Evolutionary conservation across 805 yeast species (phyloP), one percentile per base, ranked within the genome.

Genomic region (Candida lessepsii): DNA sequence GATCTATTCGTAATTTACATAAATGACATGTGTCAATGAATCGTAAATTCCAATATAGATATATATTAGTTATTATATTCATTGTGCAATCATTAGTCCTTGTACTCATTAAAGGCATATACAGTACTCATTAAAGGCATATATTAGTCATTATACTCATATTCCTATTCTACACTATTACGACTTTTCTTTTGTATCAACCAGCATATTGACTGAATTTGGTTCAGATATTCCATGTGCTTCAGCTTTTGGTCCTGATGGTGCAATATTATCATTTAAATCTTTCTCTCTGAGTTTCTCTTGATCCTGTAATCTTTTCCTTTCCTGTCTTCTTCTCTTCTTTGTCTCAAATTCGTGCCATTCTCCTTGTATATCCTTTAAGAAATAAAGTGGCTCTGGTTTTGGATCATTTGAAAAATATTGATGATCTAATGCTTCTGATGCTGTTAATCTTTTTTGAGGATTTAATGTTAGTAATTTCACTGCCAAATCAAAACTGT

Each of bases 301-400:
- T 35, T 51, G 62, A 21, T 65, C 71, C 42, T 64, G 67, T 19
- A 61, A 31, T 41, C 69, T 49, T 45, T 67, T 67, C 23, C 74
- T 53, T 48, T 71, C 76, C 45, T 68, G 67, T 43, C 83, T 65
- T 46, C 86, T 70, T 52, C 84, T 76, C 64, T 80, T 83, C 60
- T 91, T 89, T 2, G 96, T 93, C 54, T 91, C 99, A 60, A 84
- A 91, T 57, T 91, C 99, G 57, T 91, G 99, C 93, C 97, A 91
- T 60, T 95, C 98, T 3, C 93, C 95, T 40, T 70, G 67, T 20
- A 81, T 61, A n/a, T 71, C 70, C 20, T 71, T 65, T 48, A 83
- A 68, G 39, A 80, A 71, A 9, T 65, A 58, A 27, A 87, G 67
- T 5, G 81, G 79, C 46, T 75, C 80, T 1, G 86, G 81, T 23